Percentiles rank a stretch among this genome's conserved stretches.
These are phyloP conservation scores for Cyclotella cryptica DNA, from an alignment of 108 stramenopile genomes.

Conservation along the genomic window DNA sequence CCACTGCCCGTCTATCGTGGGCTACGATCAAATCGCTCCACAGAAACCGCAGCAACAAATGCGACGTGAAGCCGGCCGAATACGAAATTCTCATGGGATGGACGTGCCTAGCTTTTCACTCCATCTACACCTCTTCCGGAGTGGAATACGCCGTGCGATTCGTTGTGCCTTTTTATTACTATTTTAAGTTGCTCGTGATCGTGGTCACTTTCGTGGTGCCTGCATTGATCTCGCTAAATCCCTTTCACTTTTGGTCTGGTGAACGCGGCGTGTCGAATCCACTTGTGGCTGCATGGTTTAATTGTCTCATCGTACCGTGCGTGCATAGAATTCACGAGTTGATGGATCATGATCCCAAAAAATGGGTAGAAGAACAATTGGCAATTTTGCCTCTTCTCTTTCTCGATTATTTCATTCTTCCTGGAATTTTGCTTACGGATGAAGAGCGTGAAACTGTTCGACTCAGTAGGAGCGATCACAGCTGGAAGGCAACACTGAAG, in stretches of 20 bases:
- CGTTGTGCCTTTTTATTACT: slow-evolving; percentile 57
- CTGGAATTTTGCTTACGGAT: slow-evolving; percentile 44
- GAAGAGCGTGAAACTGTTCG: slow-evolving; percentile 30
- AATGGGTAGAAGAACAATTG: slow-evolving; percentile 21
- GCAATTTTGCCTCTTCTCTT: slow-evolving; percentile 37
- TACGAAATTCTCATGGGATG: slow-evolving; percentile 59
- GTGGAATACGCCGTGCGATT: slow-evolving; percentile 41
- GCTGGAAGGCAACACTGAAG: neutral
- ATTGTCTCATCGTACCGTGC: slow-evolving; percentile 48
- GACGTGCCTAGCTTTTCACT: slow-evolving; percentile 55
- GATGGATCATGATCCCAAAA: slow-evolving; percentile 53
- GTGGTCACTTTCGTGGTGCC: slow-evolving; percentile 55
- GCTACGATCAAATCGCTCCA: slow-evolving; percentile 57
- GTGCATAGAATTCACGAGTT: slow-evolving; percentile 44
- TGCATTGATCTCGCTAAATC: neutral
- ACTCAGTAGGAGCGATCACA: neutral
- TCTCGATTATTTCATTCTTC: slow-evolving; percentile 52
- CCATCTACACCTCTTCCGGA: slow-evolving; percentile 34
- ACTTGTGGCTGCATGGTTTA: slow-evolving; percentile 43
- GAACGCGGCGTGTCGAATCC: slow-evolving; percentile 34
- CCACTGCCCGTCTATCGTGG: slow-evolving; percentile 52
- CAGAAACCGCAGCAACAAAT: slow-evolving; percentile 16
- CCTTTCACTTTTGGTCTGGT: neutral
- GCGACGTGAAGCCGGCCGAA: slow-evolving; percentile 33
- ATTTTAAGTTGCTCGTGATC: slow-evolving; percentile 52